Percentiles rank a stretch among this genome's conserved stretches.
Evolutionary conservation across 345 rosid genomes (phyloP).

Genomic region (Salix caprea): DNA sequence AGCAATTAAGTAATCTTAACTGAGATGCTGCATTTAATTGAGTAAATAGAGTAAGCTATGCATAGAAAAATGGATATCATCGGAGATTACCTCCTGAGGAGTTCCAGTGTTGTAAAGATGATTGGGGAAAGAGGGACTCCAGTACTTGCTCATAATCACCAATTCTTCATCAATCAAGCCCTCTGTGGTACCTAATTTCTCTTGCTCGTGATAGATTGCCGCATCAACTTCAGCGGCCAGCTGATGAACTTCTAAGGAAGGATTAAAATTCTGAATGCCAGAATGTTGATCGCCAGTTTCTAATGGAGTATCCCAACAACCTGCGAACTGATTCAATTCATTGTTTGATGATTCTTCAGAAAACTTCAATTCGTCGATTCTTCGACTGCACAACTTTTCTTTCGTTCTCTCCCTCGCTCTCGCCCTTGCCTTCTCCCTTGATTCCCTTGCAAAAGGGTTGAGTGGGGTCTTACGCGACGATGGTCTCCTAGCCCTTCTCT

Average conservation of each 20-base stretch:
- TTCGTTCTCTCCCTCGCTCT: slow-evolving; percentile 67
- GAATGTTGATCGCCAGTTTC: slow-evolving; percentile 15
- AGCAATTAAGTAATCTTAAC: not conserved
- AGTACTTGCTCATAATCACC: slow-evolving; percentile 19
- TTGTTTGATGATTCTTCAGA: slow-evolving; percentile 1
- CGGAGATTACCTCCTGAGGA: not conserved
- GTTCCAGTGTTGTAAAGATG: slow-evolving; percentile 19
- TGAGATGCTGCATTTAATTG: no score
- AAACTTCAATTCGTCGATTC: slow-evolving; percentile 16
- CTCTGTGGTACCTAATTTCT: slow-evolving; percentile 11
- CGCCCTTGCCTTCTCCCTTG: slow-evolving; percentile 59
- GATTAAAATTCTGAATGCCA: slow-evolving; percentile 3
- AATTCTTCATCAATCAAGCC: slow-evolving; percentile 22
- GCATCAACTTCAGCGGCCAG: slow-evolving; percentile 11
- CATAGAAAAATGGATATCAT: no score
- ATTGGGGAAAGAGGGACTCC: slow-evolving; percentile 32
- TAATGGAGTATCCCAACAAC: slow-evolving; percentile 14
- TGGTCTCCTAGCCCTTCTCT: slow-evolving; percentile 19
- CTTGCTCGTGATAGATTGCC: not conserved
- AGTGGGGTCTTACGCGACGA: slow-evolving; percentile 24
- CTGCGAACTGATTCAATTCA: slow-evolving; percentile 15
- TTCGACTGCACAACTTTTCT: slow-evolving; percentile 30
- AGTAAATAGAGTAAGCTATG: no score
- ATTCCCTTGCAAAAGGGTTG: slow-evolving; percentile 39
- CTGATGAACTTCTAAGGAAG: not conserved